Conservation (phyloP, 164 flowering plant genomes). For the Hamamelis virginiana region DNA sequence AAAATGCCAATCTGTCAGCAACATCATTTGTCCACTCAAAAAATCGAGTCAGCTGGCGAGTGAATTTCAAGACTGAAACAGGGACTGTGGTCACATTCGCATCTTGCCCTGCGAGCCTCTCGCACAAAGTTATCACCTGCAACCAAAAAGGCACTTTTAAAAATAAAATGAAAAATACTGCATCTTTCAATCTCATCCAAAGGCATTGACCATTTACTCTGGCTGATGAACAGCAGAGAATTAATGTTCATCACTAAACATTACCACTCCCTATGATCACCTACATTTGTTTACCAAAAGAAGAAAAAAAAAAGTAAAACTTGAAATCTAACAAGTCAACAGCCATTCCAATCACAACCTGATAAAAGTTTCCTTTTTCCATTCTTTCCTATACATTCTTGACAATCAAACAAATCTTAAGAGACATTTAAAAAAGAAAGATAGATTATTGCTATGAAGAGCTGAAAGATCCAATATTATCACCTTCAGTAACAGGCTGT, state of each 20-base stretch:
- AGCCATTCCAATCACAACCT: too few species aligned
- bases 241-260: background rate
- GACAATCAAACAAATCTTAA: background rate
- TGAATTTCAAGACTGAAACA: slow-evolving; percentile 77
- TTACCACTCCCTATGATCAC: too few species aligned
- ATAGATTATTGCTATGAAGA: too few species aligned
- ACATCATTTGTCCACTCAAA: slow-evolving; percentile 99
- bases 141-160: slow-evolving; percentile 11
- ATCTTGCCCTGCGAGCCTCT: slow-evolving; percentile 98
- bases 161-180: background rate
- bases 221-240: background rate
- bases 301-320: too few species aligned
- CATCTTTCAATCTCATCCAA: background rate
- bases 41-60: slow-evolving; percentile 80
- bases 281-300: too few species aligned
- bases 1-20: slow-evolving; percentile 96
- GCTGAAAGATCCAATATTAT: too few species aligned
- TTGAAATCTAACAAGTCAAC: too few species aligned
- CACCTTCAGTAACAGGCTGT: too few species aligned
- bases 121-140: slow-evolving; percentile 93
- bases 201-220: background rate
- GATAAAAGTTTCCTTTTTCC: background rate
- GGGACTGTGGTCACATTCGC: slow-evolving; percentile 97
- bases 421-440: background rate
- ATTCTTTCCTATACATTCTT: background rate